Conservation (phyloP, 106 monocot genomes). For the Dendrobium officinale region DNA sequence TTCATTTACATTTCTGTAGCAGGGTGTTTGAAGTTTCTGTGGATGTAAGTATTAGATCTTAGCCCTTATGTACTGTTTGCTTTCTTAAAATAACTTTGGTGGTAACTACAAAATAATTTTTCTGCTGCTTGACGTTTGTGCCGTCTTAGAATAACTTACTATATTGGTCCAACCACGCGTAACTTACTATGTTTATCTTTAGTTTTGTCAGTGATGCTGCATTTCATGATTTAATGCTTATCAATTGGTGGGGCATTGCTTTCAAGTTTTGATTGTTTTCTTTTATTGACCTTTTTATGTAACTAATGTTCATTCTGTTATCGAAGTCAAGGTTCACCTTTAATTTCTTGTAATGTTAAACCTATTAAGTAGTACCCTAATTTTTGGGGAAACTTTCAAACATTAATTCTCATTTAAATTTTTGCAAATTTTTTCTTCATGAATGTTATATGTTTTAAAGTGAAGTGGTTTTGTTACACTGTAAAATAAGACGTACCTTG, state of each 20-base stretch:
- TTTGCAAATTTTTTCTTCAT: not conserved
- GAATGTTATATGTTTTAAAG: not conserved
- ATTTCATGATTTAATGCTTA: not conserved
- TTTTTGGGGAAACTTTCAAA: not conserved
- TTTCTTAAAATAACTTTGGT: not conserved
- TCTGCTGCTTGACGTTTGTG: not conserved
- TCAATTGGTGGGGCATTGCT: not conserved
- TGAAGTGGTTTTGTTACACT: too few species aligned
- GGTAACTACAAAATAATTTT: not conserved
- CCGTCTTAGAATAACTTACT: not conserved
- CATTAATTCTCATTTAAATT: not conserved
- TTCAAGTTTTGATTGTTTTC: not conserved
- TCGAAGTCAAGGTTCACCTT: not conserved
- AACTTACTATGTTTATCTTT: not conserved
- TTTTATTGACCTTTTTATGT: not conserved
- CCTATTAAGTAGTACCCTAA: not conserved
- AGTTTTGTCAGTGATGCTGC: not conserved
- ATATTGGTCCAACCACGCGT: not conserved
- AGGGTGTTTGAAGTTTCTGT: not conserved
- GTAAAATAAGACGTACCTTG: too few species aligned
- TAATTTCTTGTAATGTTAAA: not conserved
- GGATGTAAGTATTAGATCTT: not conserved
- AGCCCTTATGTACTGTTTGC: not conserved
- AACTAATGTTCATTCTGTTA: not conserved
- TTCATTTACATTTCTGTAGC: not conserved